Percentiles rank a stretch among this genome's conserved stretches.
Conservation (phyloP, 2,329 filamentous ascomycete genomes). For the Colletotrichum chrysophilum region DNA sequence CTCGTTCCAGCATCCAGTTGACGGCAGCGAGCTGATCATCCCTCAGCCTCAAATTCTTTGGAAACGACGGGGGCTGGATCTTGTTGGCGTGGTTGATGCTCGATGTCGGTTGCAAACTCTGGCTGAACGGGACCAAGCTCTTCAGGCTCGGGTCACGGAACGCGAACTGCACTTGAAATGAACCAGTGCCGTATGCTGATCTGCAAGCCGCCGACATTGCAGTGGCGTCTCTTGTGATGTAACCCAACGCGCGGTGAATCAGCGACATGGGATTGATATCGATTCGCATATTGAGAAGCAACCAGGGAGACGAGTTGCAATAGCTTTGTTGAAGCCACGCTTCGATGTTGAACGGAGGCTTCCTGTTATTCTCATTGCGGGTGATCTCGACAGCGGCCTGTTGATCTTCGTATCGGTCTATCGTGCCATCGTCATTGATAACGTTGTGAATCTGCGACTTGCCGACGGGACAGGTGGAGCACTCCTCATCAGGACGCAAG, state of each 20-base stretch:
- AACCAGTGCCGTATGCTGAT: neutral
- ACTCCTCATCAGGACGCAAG: neutral
- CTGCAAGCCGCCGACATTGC: neutral
- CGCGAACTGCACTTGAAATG: neutral
- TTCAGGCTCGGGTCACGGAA: slow-evolving; percentile 17
- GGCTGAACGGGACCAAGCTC: slow-evolving; percentile 31
- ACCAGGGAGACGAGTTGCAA: too few relatives aligned
- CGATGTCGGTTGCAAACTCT: slow-evolving; percentile 20
- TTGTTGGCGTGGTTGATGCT: neutral
- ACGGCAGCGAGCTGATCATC: slow-evolving; percentile 26
- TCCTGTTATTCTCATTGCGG: neutral
- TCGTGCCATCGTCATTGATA: slow-evolving; percentile 1
- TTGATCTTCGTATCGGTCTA: neutral
- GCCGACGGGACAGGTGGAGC: neutral
- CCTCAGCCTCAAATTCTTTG: slow-evolving; percentile 13
- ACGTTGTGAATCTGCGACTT: neutral
- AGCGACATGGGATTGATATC: slow-evolving; percentile 20
- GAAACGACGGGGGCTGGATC: slow-evolving; percentile 21
- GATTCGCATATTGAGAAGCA: slow-evolving; percentile 9
- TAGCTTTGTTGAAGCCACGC: neutral
- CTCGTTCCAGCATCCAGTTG: slow-evolving; percentile 29
- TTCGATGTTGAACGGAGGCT: neutral
- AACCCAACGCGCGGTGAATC: slow-evolving; percentile 17
- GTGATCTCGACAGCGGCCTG: neutral
- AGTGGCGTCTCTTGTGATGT: slow-evolving; percentile 9